Percentiles rank a stretch among this genome's conserved stretches.
phyloP scores from a whole-genome alignment of 2,329 filamentous ascomycete genomes.

The Rasamsonia emersonii region DNA sequence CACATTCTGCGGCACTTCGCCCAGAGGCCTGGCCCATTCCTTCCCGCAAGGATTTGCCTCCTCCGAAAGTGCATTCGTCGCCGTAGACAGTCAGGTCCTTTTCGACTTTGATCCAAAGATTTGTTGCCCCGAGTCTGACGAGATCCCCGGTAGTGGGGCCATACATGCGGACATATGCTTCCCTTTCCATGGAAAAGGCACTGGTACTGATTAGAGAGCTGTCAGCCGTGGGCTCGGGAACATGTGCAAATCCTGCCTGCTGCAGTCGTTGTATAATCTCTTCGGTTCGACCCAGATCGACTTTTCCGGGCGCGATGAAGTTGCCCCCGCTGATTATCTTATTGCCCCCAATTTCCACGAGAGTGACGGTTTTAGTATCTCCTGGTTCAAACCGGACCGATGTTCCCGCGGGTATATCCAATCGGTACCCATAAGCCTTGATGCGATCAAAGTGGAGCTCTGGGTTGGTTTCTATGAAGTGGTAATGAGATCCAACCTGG shows the following conservation, averaged over 20 bases:
- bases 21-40: constrained; percentile 92
- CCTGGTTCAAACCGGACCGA: constrained; percentile 91
- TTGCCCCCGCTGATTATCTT: constrained; percentile 80
- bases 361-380: constrained; percentile 78
- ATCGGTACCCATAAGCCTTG: constrained; percentile 70
- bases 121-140: constrained; percentile 72
- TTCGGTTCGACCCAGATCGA: constrained; percentile 56
- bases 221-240: constrained; percentile 55
- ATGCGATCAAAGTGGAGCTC: constrained; percentile 79
- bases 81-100: constrained; percentile 76
- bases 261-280: constrained; percentile 61
- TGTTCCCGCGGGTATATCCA: constrained; percentile 86
- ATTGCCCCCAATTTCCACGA: constrained; percentile 80
- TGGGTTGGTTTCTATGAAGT: constrained; percentile 92
- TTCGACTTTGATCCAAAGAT: constrained; percentile 86
- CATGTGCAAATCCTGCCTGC: constrained; percentile 68
- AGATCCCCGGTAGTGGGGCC: constrained; percentile 82
- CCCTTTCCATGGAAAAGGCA: constrained; percentile 62
- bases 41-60: constrained; percentile 86
- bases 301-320: constrained; percentile 60
- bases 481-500: constrained; percentile 84
- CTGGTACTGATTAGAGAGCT: constrained; percentile 52
- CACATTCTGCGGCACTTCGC: constrained; percentile 57
- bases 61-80: constrained; percentile 91
- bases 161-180: constrained; percentile 80